Base-by-base conservation (phyloP, 768 basidiomycete genomes). In the Rhodotorula paludigena region DNA sequence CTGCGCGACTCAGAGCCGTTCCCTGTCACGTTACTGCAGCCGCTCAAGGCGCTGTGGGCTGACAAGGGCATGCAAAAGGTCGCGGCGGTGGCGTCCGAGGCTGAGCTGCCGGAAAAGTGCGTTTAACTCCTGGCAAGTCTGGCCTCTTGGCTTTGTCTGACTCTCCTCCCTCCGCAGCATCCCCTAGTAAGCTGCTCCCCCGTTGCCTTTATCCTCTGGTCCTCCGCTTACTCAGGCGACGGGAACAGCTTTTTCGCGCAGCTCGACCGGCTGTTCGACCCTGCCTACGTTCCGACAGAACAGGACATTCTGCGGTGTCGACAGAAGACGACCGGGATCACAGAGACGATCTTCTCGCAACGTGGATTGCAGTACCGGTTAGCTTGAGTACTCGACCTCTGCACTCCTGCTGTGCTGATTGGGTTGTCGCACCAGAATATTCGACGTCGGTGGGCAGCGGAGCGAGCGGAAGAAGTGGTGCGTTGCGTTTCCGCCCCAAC, bases 31-130 rank as follows among this genome's bases (percentile, higher is more conserved):
- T 93, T 85, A 77, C 82, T 83, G 59, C 84, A 85, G 39, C 85
- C 92, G 47, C 80, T 96, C 60, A 84, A 84, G 5, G 83, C 84
- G 2, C 83, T 98, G n/a, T 97, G 93, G 93, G 78, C 77, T 28
- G 82, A 82, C 64, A 79, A 83, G 2, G 89, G 87, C 49, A 85
- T 97, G 52, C 85, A 87, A 66, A 85, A 87, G 67, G 90, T 91
- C 30, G 81, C 83, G 64, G 84, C 90, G 59, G 85, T 87, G 16
- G 86, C 89, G 58, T 35, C 20, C 5, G 94, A 99, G 80, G 91
- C 88, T 21, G 90, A 90, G 5, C 78, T 92, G 90, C 82, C 93
- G 90, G 81, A 84, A 92, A 70, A 96, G 96, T 80, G 90, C 92
- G 80, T 87, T 86, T 2, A 90, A 89, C 2, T 84, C 89, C n/a